Evolutionary conservation across 306 rosid species (phyloP).

Genomic region (Quercus parvula): DNA sequence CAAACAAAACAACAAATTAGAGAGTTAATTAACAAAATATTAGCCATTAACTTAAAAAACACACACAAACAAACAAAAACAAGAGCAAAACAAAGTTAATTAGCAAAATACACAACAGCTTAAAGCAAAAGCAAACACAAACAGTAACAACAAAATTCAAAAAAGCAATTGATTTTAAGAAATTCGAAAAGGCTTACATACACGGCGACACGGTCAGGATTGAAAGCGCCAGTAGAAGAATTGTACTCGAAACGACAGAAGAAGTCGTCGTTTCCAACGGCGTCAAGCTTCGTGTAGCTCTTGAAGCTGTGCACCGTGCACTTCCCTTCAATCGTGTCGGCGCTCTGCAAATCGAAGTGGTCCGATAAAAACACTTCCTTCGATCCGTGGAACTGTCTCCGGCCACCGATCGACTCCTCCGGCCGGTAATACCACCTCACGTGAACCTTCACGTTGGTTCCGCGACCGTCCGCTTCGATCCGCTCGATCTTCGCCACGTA

Average conservation of each 20-base stretch:
- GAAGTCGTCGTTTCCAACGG: constrained; percentile 96
- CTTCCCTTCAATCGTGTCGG: constrained; percentile 87
- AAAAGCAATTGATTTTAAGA: neutral
- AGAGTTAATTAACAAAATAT: too few species aligned
- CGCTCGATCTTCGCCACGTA: constrained; percentile 92
- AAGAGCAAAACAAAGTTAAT: too few species aligned
- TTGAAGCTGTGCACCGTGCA: constrained; percentile 90
- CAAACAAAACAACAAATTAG: too few species aligned
- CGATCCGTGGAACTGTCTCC: constrained; percentile 95
- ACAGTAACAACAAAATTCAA: neutral
- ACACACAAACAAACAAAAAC: too few species aligned
- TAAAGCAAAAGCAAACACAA: neutral
- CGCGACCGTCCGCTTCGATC: constrained; percentile 93
- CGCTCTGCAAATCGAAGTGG: constrained; percentile 87
- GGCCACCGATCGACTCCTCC: constrained; percentile 98
- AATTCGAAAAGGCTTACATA: constrained; percentile 29
- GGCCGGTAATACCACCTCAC: constrained; percentile 99
- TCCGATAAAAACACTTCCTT: constrained; percentile 96
- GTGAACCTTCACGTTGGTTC: constrained; percentile 82
- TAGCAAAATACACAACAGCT: too few species aligned
- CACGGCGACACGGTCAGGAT: constrained; percentile 98
- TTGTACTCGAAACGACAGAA: constrained; percentile 97
- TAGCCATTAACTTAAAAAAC: too few species aligned
- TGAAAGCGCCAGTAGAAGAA: constrained; percentile 86
- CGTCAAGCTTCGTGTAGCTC: constrained; percentile 93